phyloP scores from a whole-genome alignment of 768 basidiomycete species.

The Tylopilus sp. region DNA sequence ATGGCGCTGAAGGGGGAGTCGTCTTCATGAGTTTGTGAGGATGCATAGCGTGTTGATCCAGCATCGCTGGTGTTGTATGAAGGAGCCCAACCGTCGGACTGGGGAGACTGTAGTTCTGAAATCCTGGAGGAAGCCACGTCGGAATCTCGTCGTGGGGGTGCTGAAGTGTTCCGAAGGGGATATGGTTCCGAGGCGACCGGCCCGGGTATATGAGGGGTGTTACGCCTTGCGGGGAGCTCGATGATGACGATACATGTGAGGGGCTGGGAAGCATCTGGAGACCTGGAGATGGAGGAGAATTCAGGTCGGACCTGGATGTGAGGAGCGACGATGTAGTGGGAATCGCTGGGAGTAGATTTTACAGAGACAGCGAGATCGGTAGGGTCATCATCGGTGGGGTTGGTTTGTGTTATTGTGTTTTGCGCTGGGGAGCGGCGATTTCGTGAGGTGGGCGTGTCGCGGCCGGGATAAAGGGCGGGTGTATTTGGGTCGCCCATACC shows the following conservation, averaged over 20 bases:
- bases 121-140: slow-evolving; percentile 12
- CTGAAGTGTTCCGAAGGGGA: slow-evolving; percentile 27
- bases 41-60: slow-evolving; percentile 29
- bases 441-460: slow-evolving; percentile 46
- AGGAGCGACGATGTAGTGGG: slow-evolving; percentile 82
- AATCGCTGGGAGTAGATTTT: slow-evolving; percentile 44
- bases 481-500: slow-evolving; percentile 72
- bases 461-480: slow-evolving; percentile 62
- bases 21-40: slow-evolving; percentile 40
- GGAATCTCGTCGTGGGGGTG: slow-evolving; percentile 22
- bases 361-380: slow-evolving; percentile 56
- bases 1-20: slow-evolving; percentile 79
- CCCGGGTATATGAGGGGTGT: slow-evolving; percentile 47
- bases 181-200: slow-evolving; percentile 51
- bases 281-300: slow-evolving; percentile 76
- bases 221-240: slow-evolving; percentile 81
- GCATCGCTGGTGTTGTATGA: slow-evolving; percentile 29
- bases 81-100: slow-evolving; percentile 26
- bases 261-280: slow-evolving; percentile 68
- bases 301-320: slow-evolving; percentile 93
- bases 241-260: slow-evolving; percentile 93
- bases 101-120: slow-evolving; percentile 17
- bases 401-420: slow-evolving; percentile 37
- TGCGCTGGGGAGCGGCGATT: slow-evolving; percentile 27
- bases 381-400: slow-evolving; percentile 85